Conservation (phyloP, 2,329 filamentous ascomycete species). For the Aspergillus sp. region DNA sequence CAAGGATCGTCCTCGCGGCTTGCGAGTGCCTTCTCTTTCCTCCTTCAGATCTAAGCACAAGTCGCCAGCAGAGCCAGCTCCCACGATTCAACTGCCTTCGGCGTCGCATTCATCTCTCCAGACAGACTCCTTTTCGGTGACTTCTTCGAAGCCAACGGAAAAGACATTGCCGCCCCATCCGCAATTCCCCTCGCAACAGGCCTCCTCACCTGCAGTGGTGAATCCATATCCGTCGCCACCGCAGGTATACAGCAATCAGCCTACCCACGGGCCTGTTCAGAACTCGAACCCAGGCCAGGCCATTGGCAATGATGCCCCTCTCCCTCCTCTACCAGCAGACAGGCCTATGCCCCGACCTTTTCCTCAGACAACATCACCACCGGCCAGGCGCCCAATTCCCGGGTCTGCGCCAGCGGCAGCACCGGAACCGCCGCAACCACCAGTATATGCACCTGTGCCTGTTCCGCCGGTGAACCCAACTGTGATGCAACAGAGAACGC, state of each 20-base stretch:
- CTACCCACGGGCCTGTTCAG: not conserved
- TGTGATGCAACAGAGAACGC: slow-evolving; percentile 10
- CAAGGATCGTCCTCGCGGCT: slow-evolving; percentile 33
- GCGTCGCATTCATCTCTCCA: slow-evolving; percentile 4
- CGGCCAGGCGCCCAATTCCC: not conserved
- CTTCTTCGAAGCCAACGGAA: slow-evolving; percentile 20
- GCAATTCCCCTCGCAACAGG: slow-evolving; percentile 12
- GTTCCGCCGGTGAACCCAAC: slow-evolving; percentile 1
- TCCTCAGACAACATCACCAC: not conserved
- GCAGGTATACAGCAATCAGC: not conserved
- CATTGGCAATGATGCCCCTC: slow-evolving; percentile 1
- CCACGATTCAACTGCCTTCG: slow-evolving; percentile 11
- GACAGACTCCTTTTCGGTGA: slow-evolving; percentile 5
- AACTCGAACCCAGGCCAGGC: not conserved
- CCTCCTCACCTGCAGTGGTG: slow-evolving; percentile 8
- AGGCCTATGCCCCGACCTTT: not conserved
- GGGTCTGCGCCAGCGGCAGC: not conserved
- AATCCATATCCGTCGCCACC: slow-evolving; percentile 12
- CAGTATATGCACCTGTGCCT: slow-evolving; percentile 1
- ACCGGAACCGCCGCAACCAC: not conserved
- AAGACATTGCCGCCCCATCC: slow-evolving; percentile 30
- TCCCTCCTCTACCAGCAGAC: not conserved
- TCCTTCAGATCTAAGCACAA: slow-evolving; percentile 32
- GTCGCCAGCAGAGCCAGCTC: slow-evolving; percentile 15
- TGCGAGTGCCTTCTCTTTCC: slow-evolving; percentile 35